These are phyloP conservation scores for Eimeria falciformis DNA, from an alignment of 169 alveolate species.

Conservation along the genomic window DNA sequence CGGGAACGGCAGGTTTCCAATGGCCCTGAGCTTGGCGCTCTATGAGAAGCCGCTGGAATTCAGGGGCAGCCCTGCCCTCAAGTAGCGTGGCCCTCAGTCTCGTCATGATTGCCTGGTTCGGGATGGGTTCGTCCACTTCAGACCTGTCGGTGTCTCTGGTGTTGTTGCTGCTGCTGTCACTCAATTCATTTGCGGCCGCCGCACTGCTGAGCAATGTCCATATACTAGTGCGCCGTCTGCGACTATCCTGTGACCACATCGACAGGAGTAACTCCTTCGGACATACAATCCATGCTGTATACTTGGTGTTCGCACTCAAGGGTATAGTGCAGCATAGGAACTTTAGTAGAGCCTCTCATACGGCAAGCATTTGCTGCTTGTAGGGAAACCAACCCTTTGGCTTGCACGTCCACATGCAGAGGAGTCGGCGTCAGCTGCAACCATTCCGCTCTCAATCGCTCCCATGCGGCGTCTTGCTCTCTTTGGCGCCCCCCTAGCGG, in stretches of 20 bases:
- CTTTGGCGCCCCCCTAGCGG: conserved; percentile 67
- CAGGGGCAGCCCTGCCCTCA: conserved; percentile 65
- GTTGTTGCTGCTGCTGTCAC: conserved; percentile 53
- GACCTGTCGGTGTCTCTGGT: conserved; percentile 22
- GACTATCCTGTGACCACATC: no score
- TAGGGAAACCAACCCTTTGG: no score
- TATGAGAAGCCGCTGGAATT: conserved; percentile 63
- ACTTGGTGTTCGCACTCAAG: no score
- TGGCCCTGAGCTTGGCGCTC: conserved; percentile 32
- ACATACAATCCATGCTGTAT: no score
- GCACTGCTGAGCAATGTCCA: no score
- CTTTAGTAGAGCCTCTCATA: no score
- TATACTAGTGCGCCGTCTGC: no score
- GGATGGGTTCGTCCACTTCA: background rate
- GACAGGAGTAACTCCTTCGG: no score
- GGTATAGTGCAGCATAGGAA: no score
- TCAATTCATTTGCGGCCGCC: background rate
- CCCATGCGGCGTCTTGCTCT: conserved; percentile 71
- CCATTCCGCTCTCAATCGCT: conserved; percentile 31
- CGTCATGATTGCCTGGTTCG: conserved; percentile 41
- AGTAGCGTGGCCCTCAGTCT: conserved; percentile 63
- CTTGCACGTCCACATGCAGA: no score
- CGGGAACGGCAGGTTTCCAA: background rate
- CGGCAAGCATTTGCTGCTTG: no score
- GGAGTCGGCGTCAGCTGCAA: background rate